Percentiles rank a stretch among this genome's conserved stretches.
These are phyloP conservation scores for Podila horticola DNA, from an alignment of 192 early-diverging fungal species.

Conservation along the genomic window DNA sequence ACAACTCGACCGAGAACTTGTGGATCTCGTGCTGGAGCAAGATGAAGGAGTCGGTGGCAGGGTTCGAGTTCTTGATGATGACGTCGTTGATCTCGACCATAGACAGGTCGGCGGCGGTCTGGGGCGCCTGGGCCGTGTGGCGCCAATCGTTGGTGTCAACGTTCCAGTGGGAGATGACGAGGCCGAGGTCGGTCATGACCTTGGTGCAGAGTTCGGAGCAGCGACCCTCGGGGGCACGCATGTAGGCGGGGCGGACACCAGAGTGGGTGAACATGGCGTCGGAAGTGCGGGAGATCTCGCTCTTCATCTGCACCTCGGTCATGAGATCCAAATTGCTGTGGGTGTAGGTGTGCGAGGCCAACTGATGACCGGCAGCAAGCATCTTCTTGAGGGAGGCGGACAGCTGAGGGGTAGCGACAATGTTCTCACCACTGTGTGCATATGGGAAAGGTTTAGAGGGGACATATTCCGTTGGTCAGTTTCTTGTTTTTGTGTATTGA, in stretches of 20 bases:
- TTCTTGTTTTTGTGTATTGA: background rate
- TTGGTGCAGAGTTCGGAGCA: constrained; percentile 35
- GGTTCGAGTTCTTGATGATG: constrained; percentile 30
- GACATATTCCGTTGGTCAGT: background rate
- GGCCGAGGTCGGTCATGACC: constrained; percentile 34
- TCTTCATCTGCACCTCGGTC: constrained; percentile 50
- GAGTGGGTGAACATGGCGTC: constrained; percentile 58
- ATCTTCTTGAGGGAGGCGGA: constrained; percentile 38
- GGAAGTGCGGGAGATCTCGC: constrained; percentile 57
- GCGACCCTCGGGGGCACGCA: constrained; percentile 70
- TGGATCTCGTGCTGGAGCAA: constrained; percentile 56
- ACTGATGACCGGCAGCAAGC: constrained; percentile 65
- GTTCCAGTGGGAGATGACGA: constrained; percentile 52
- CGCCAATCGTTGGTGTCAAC: constrained; percentile 55
- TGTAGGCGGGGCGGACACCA: constrained; percentile 64
- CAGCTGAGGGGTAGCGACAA: constrained; percentile 18
- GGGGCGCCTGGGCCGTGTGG: constrained; percentile 13
- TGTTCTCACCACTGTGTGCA: constrained; percentile 24
- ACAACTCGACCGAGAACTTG: constrained; percentile 41
- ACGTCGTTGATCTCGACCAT: constrained; percentile 35
- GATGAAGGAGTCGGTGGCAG: constrained; percentile 42
- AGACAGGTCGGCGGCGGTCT: constrained; percentile 13
- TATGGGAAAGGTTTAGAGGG: background rate
- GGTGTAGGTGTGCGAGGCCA: constrained; percentile 66
- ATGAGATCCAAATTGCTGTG: constrained; percentile 61